Evolutionary conservation across 2,329 filamentous ascomycete species (phyloP), one percentile per base, ranked within the genome.

Genomic region (Sporothrix mexicana): DNA sequence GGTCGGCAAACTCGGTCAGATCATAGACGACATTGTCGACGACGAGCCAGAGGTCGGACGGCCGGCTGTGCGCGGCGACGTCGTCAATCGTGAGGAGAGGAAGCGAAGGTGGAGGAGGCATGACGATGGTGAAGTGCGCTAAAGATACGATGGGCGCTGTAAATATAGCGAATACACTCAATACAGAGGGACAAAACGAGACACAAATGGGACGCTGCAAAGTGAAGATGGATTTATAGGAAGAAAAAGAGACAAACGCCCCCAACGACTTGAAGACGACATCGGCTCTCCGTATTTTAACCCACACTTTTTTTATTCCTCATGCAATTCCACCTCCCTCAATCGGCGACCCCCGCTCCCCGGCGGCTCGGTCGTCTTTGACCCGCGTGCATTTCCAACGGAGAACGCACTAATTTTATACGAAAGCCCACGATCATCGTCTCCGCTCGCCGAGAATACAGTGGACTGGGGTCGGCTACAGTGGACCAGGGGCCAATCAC

Each of bases 21-120:
- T 93, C 90, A 85, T 91, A 93, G 41, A 93, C 89, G 77, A 87
- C 86, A 62, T 87, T 86, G 79, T 92, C 87, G 25, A 93, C 86
- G 20, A 92, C 90, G 73, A 93, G 87, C 91, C 91, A 93, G 77
- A 87, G 86, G 76, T 90, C 80, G 70, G 83, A 77, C 47, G 82
- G 76, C 13, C 78, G 82, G 71, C 83, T 86, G 77, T 90, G 88
- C 70, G 79, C 79, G 13, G 80, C 82, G 51, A 90, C 79, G 67
- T 87, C 83, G 55, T 73, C 71, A 20, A 71, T 53, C 2, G 73
- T 30, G 23, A 72, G 41, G n/a, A 66, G 59, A 12, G 70, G 62
- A 5, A 59, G 53, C 1, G 30, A 15, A 43, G 43, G 59, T 45
- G 41, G 2, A 12, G 61, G 20, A 2, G 61, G 5, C 61, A 66